Evolutionary conservation across 768 basidiomycete species (phyloP).

Genomic region (Austroboletus eburneus): DNA sequence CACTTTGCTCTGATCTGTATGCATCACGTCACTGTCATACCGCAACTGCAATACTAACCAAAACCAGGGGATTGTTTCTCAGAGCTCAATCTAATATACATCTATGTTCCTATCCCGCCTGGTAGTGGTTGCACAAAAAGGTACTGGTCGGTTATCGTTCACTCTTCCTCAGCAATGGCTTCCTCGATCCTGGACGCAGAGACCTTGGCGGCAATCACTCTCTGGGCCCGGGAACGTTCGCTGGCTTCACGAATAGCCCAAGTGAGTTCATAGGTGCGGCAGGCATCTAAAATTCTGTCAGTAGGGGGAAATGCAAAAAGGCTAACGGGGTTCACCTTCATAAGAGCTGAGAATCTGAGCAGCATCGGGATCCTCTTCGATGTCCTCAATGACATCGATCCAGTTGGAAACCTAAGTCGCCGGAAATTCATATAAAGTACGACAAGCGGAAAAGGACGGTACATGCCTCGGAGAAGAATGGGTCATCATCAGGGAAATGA

Average conservation of each 20-base stretch:
- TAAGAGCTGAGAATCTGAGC: slow-evolving; percentile 78
- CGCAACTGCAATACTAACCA: too few species aligned
- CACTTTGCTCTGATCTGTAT: too few species aligned
- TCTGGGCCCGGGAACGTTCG: slow-evolving; percentile 57
- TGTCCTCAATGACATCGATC: slow-evolving; percentile 86
- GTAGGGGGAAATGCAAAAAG: neutral
- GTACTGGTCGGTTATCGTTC: neutral
- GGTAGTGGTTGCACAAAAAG: neutral
- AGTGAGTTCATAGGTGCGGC: slow-evolving; percentile 84
- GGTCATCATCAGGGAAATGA: slow-evolving; percentile 79
- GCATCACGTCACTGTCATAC: too few species aligned
- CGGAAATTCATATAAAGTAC: neutral
- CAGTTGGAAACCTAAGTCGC: slow-evolving; percentile 61
- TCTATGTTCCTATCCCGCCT: neutral
- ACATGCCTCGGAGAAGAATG: slow-evolving; percentile 84
- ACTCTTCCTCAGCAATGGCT: slow-evolving; percentile 27
- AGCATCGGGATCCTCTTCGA: slow-evolving; percentile 80
- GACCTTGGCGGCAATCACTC: slow-evolving; percentile 34
- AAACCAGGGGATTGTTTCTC: too few species aligned
- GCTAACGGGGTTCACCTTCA: slow-evolving; percentile 52
- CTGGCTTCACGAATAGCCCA: slow-evolving; percentile 88
- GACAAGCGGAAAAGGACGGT: neutral
- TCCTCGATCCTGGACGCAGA: slow-evolving; percentile 25
- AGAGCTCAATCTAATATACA: neutral
- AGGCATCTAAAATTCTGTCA: slow-evolving; percentile 55